Percentiles rank a stretch among this genome's conserved stretches.
Conservation (phyloP, 2,329 filamentous ascomycete genomes). For the Waltergamsia citrina region DNA sequence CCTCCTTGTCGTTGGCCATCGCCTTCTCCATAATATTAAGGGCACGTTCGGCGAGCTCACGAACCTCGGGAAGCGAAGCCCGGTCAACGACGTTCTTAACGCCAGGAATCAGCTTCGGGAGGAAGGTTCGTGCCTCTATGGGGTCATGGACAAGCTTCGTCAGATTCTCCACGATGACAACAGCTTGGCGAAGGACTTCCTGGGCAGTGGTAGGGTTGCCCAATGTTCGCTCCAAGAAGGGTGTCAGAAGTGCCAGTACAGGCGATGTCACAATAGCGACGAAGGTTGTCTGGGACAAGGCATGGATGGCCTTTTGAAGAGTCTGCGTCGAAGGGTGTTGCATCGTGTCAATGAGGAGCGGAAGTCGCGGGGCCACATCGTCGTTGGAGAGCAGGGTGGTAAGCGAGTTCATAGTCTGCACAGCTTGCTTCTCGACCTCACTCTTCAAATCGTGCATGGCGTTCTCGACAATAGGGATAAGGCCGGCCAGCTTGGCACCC, state of each 20-base stretch:
- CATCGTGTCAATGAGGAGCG: constrained; percentile 88
- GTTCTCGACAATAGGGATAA: constrained; percentile 85
- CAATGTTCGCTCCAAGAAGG: constrained; percentile 85
- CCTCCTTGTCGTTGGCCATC: constrained; percentile 64
- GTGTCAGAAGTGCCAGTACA: constrained; percentile 87
- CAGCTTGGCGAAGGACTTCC: constrained; percentile 90
- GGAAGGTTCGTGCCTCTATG: constrained; percentile 85
- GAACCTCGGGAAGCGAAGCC: constrained; percentile 88
- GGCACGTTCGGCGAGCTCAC: constrained; percentile 77
- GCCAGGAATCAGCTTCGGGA: constrained; percentile 90
- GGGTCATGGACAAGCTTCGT: constrained; percentile 96
- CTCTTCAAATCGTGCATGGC: constrained; percentile 96
- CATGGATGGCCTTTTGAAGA: constrained; percentile 92
- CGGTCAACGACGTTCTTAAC: constrained; percentile 81
- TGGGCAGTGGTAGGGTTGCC: constrained; percentile 87
- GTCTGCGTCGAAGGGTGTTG: constrained; percentile 84
- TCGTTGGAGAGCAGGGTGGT: constrained; percentile 91
- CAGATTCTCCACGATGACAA: constrained; percentile 94
- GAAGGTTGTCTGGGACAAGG: constrained; percentile 95
- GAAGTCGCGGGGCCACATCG: constrained; percentile 86
- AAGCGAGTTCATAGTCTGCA: constrained; percentile 83
- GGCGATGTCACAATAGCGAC: constrained; percentile 93
- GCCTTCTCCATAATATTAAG: constrained; percentile 85
- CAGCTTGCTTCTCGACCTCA: constrained; percentile 82
- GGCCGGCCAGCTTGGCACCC: constrained; percentile 73